phyloP scores from a whole-genome alignment of 2,329 filamentous ascomycete genomes.

The Thielaviopsis populi region DNA sequence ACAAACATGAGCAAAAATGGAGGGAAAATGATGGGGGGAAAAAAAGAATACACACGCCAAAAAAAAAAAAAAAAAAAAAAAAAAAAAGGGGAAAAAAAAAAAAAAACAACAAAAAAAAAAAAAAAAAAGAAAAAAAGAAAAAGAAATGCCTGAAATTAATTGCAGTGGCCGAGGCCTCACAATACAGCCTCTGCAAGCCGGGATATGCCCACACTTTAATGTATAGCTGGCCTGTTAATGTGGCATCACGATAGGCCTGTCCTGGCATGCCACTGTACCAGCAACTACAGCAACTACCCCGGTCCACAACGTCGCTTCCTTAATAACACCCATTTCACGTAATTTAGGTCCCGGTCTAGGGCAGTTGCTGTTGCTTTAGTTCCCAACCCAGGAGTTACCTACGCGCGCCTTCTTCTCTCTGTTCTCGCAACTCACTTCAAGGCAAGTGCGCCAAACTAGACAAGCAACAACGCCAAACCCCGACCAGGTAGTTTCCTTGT shows the following conservation, averaged over 20 bases:
- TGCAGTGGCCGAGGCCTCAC: not conserved
- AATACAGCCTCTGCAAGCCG: not conserved
- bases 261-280: not conserved
- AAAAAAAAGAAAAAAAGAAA: not conserved
- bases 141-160: too few relatives aligned
- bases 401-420: not conserved
- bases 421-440: too few relatives aligned
- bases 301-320: not conserved
- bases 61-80: not conserved
- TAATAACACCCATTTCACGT: not conserved
- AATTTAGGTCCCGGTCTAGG: not conserved
- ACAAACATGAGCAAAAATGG: not conserved
- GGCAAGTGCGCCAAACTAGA: not conserved
- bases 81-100: not conserved
- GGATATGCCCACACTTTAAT: not conserved
- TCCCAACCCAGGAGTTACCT: not conserved
- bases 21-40: too few relatives aligned
- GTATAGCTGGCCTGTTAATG: not conserved
- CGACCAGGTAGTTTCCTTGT: constrained; percentile 1
- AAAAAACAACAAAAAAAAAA: not conserved
- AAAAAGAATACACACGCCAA: not conserved
- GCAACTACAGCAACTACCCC: not conserved
- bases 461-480: not conserved
- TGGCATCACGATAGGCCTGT: not conserved
- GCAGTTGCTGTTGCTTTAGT: not conserved